These are phyloP conservation scores for Nakazawaea anatomiae DNA, from an alignment of 805 yeast species.

Conservation along the genomic window DNA sequence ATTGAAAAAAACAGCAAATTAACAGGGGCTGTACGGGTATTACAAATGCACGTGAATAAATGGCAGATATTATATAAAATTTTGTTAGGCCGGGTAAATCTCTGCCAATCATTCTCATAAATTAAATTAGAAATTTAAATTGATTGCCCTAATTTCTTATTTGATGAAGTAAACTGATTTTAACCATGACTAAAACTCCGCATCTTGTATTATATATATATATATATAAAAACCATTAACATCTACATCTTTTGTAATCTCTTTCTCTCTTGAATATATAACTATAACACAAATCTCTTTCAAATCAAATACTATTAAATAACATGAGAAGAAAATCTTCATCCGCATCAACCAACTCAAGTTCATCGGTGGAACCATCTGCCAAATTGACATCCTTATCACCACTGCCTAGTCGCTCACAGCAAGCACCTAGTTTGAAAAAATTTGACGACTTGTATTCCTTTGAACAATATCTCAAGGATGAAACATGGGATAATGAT, in stretches of 20 bases:
- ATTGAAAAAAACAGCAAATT: too few relatives aligned
- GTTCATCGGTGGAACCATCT: slow-evolving; percentile 1
- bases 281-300: too few relatives aligned
- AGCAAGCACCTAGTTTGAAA: slow-evolving; percentile 15
- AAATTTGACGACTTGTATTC: slow-evolving; percentile 56
- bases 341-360: not conserved
- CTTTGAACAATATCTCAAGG: slow-evolving; percentile 62
- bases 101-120: not conserved
- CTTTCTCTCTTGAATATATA: too few relatives aligned
- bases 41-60: too few relatives aligned
- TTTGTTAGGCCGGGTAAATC: not conserved
- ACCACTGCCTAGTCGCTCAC: not conserved
- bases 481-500: slow-evolving; percentile 74
- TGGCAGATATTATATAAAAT: not conserved
- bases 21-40: not conserved
- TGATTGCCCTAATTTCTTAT: too few relatives aligned
- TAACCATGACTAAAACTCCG: too few relatives aligned
- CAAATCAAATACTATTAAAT: too few relatives aligned
- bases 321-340: slow-evolving; percentile 3
- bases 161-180: too few relatives aligned
- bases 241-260: too few relatives aligned
- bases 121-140: too few relatives aligned
- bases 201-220: too few relatives aligned
- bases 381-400: not conserved
- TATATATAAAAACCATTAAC: too few relatives aligned